Percentiles rank a stretch among this genome's conserved stretches.
Conservation (phyloP, 345 rosid genomes). For the Lagerstroemia speciosa region DNA sequence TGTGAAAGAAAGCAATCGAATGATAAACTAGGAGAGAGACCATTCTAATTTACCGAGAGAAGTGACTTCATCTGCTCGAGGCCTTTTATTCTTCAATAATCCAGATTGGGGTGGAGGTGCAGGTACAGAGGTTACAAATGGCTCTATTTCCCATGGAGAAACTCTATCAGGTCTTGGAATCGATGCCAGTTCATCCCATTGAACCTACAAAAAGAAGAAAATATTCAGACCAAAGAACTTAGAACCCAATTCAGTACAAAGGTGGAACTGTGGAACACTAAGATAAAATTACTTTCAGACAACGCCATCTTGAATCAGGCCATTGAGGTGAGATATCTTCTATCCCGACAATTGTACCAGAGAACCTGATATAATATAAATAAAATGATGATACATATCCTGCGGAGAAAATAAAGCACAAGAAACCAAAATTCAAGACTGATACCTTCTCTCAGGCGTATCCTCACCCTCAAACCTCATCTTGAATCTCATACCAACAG, state of each 20-base stretch:
- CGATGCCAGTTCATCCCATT: slow-evolving; percentile 91
- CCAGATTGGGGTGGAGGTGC: slow-evolving; percentile 34
- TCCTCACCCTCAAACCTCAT: slow-evolving; percentile 94
- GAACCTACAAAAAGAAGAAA: slow-evolving; percentile 38
- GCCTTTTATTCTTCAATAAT: slow-evolving; percentile 54
- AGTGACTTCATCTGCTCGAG: slow-evolving; percentile 43
- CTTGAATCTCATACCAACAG: slow-evolving; percentile 77
- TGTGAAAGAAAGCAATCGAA: background rate
- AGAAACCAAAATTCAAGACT: background rate
- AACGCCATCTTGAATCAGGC: slow-evolving; percentile 79
- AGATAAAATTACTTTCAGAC: slow-evolving; percentile 45
- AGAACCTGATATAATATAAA: slow-evolving; percentile 41
- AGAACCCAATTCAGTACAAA: background rate
- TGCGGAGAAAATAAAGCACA: slow-evolving; percentile 4
- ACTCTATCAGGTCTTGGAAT: slow-evolving; percentile 72
- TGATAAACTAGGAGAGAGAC: background rate
- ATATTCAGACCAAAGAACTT: background rate
- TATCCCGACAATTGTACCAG: slow-evolving; percentile 78
- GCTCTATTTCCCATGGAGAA: slow-evolving; percentile 97
- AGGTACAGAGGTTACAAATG: slow-evolving; percentile 39
- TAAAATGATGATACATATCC: background rate
- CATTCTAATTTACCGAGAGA: slow-evolving; percentile 22
- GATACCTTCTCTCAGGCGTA: slow-evolving; percentile 79
- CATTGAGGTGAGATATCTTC: slow-evolving; percentile 73
- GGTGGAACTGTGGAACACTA: background rate